Conservation (phyloP, 305 asterid genomes). For the Petunia hybrid region DNA sequence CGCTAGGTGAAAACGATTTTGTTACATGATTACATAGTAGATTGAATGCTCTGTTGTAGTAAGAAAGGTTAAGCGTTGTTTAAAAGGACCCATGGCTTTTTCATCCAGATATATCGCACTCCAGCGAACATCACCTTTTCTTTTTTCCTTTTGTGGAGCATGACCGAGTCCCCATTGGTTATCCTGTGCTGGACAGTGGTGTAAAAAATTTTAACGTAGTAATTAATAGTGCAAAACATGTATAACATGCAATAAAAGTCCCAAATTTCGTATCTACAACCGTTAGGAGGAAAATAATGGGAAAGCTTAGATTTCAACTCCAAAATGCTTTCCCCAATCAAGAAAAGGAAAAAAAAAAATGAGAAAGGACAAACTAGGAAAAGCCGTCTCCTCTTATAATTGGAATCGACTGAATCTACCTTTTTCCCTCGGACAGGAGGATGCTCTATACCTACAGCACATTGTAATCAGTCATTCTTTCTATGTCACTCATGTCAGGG, state of each 20-base stretch:
- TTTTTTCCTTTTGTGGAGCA: background rate
- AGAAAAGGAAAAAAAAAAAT: too few species aligned
- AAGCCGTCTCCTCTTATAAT: background rate
- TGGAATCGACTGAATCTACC: background rate
- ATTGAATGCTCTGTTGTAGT: background rate
- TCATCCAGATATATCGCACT: background rate
- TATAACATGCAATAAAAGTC: background rate
- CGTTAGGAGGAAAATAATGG: background rate
- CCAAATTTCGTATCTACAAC: background rate
- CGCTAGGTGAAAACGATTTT: constrained; percentile 18
- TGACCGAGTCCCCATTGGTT: background rate
- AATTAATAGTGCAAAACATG: background rate
- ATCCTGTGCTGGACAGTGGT: too few species aligned
- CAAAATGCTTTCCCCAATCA: background rate
- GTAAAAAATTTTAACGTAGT: too few species aligned
- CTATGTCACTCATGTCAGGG: background rate
- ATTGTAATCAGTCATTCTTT: background rate
- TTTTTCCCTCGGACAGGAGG: background rate
- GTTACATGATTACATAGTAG: constrained; percentile 12
- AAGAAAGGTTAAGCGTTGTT: background rate
- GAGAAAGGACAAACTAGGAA: background rate
- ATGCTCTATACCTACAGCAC: background rate
- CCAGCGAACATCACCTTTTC: too few species aligned
- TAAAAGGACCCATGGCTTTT: background rate
- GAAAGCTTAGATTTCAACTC: background rate